Evolutionary conservation across 2,329 filamentous ascomycete species (phyloP), one percentile per base, ranked within the genome.

Genomic region (Bimuria novae-zelandiae): DNA sequence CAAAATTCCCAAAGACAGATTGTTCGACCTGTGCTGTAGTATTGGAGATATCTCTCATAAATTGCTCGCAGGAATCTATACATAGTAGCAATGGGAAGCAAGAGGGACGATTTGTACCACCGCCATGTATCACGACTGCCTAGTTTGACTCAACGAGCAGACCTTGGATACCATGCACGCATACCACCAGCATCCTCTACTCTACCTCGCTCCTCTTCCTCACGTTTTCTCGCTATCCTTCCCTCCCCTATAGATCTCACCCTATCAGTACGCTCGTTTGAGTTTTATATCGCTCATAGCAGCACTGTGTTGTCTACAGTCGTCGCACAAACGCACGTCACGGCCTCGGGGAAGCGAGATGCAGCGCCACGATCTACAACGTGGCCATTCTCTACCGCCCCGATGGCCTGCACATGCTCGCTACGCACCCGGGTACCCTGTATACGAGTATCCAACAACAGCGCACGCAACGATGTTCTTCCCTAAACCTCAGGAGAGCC

Each of bases 91-190:
- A 4, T 7, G 32, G 32, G 37, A 37, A 47, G 22, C 21, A 37
- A 47, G 33, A 47, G 37, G 44, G 23, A 33, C n/a, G n/a, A 4
- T 23, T 3, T 37, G 44, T 47, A 27, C 44, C 23, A 47, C 44
- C 10, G 30, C 44, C 16, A 37, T 23, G 32, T 39, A 25, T 27
- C 23, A 47, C 33, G 10, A 23, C n/a, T 37, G 22, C 32, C 23
- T 47, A 29, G 14, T 39, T 17, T 47, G 44, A 47, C 44, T 47
- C 44, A 25, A 16, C 14, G 23, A 17, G 8, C n/a, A 8, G 22
- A 23, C n/a, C 17, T 17, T 17, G 19, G 17, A 7, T 16, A 32
- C 16, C 44, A 19, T 16, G 29, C 27, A 32, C 27, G 14, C 12
- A 33, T 33, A 14, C 17, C 7, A 8, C 8, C 11, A 14, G 6